Percentiles rank a stretch among this genome's conserved stretches.
These are phyloP conservation scores for Rhizodiscina lignyota DNA, from an alignment of 495 filamentous ascomycete species.

Conservation along the genomic window DNA sequence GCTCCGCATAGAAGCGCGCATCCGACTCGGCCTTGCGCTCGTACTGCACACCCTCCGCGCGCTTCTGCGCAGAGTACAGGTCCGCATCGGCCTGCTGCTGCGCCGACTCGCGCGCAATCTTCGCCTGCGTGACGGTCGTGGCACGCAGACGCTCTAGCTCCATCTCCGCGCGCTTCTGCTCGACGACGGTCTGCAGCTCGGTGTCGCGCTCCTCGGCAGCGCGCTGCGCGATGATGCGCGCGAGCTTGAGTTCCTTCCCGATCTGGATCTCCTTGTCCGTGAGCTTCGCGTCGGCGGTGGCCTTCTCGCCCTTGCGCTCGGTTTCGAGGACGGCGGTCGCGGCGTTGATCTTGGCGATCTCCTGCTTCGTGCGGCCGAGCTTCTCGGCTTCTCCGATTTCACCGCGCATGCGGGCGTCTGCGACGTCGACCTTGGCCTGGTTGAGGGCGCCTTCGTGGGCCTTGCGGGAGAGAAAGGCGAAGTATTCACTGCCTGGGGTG, in stretches of 20 bases:
- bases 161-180: conserved; percentile 56
- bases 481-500: conserved; percentile 59
- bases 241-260: conserved; percentile 50
- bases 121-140: conserved; percentile 58
- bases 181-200: conserved; percentile 57
- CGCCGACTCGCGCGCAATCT: conserved; percentile 52
- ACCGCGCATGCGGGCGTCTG: conserved; percentile 60
- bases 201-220: conserved; percentile 56
- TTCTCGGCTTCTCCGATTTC: conserved; percentile 68
- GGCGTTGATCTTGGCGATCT: conserved; percentile 68
- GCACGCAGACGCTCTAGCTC: conserved; percentile 65
- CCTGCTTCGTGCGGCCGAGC: conserved; percentile 57
- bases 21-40: conserved; percentile 18
- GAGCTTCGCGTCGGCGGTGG: conserved; percentile 56
- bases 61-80: conserved; percentile 27
- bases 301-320: conserved; percentile 64
- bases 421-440: conserved; percentile 63
- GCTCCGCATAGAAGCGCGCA: conserved; percentile 10
- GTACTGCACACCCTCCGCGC: conserved; percentile 16
- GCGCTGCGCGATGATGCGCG: conserved; percentile 52
- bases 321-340: conserved; percentile 70
- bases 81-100: conserved; percentile 59
- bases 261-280: conserved; percentile 53
- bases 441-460: conserved; percentile 71
- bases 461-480: conserved; percentile 60